Conservation (phyloP, 148 eudicot genomes). For the Polygonum aviculare region DNA sequence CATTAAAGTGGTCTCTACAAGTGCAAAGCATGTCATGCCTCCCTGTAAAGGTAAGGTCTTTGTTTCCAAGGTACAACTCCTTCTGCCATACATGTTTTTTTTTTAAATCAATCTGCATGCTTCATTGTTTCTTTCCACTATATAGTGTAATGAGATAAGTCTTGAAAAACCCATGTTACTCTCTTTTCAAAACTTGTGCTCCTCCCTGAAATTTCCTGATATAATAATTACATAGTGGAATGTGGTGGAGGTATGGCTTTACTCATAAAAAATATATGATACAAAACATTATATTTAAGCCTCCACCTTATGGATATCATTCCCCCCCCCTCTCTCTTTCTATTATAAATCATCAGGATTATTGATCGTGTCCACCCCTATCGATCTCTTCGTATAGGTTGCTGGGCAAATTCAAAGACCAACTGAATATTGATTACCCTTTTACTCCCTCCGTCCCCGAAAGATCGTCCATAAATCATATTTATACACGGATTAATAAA, state of each 20-base stretch:
- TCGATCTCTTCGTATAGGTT: neutral
- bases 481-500: no score
- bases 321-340: no score
- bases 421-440: no score
- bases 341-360: no score
- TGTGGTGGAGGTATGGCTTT: neutral
- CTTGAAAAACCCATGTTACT: neutral
- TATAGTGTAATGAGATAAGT: neutral
- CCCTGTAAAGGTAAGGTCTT: slow-evolving; percentile 6
- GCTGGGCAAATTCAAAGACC: neutral
- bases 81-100: neutral
- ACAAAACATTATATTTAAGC: neutral
- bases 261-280: neutral
- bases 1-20: neutral
- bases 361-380: no score
- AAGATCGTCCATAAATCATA: no score
- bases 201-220: neutral
- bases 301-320: no score
- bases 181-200: neutral
- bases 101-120: neutral
- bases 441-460: no score
- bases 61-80: neutral
- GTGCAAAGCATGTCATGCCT: neutral
- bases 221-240: neutral
- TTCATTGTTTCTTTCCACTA: neutral